Evolutionary conservation across 148 eudicot species (phyloP), one percentile per base, ranked within the genome.

Genomic region (Camellia granthamiana): DNA sequence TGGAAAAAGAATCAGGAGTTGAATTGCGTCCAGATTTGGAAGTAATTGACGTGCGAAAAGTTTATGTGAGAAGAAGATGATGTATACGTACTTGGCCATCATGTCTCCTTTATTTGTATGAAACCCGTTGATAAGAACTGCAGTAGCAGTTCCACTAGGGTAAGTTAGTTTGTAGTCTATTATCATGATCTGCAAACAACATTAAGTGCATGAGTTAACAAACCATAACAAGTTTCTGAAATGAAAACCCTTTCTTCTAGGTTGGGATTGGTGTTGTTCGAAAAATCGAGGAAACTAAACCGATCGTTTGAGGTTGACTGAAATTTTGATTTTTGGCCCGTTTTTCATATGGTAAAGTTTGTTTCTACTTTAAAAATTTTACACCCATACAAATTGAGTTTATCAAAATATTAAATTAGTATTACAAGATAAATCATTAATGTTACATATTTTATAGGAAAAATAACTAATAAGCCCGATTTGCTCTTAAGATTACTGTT

Each of bases 61-160:
- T 46, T 7, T 19, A 59, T n/a, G 46, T 38, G 54, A 64, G 43
- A 19, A 47, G 14, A 43, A 30, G 38, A 30, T 30, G 38, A 30
- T 30, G 38, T 1, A 30, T 77, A 62, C 87, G 49, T 88, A 92
- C 96, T 90, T 92, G 77, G 98, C 98, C 83, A 77, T 86, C 77
- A 90, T 82, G 83, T 92, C 92, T 81, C 92, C 92, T 75, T 90
- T 94, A 59, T 86, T 81, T 12, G 97, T 94, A 76, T 94, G 97
- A 78, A 94, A 94, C 5, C 98, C 97, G 83, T 94, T 94, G 77
- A 94, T 94, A 69, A 94, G 97, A 56, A 94, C 92, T 23, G 94
- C 97, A 7, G 98, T 94, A 60, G 98, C 97, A 47, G 94, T 94
- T 87, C 98, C 97, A 88, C 97, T 94, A 7, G 98, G 98, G 80